Conservation (phyloP, 2,329 filamentous ascomycete species). For the Fusarium phyllophilum region DNA sequence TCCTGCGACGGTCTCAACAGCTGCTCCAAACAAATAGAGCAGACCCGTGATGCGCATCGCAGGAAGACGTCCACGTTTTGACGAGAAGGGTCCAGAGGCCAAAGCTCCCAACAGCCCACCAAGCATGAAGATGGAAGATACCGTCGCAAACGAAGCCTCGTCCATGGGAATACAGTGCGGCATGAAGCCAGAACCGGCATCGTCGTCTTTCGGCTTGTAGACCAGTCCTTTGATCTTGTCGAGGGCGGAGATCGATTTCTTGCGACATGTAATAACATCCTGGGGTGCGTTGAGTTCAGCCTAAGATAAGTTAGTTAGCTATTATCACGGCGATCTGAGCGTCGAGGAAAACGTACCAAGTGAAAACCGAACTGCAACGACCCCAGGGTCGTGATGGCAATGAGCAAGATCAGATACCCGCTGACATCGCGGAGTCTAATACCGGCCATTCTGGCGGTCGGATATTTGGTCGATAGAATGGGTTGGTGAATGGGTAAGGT, state of each 20-base stretch:
- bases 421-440: constrained; percentile 65
- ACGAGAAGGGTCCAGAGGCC: constrained; percentile 80
- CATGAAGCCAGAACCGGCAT: constrained; percentile 51
- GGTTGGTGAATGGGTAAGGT: neutral
- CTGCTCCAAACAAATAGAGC: constrained; percentile 80
- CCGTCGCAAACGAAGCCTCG: constrained; percentile 80
- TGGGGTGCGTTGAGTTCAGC: constrained; percentile 95
- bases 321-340: neutral
- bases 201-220: constrained; percentile 32
- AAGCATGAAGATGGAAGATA: constrained; percentile 91
- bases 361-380: constrained; percentile 96
- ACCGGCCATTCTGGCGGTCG: constrained; percentile 45
- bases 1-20: constrained; percentile 77
- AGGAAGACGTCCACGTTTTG: constrained; percentile 76
- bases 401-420: constrained; percentile 79
- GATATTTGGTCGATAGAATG: neutral
- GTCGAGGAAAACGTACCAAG: constrained; percentile 66
- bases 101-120: constrained; percentile 89
- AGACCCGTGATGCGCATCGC: constrained; percentile 81
- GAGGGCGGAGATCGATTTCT: constrained; percentile 54
- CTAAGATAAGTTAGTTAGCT: constrained; percentile 49
- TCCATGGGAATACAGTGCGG: constrained; percentile 91
- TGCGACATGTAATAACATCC: constrained; percentile 89
- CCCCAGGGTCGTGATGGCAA: constrained; percentile 82
- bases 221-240: constrained; percentile 44